Evolutionary conservation across 805 yeast genomes (phyloP), one percentile per base, ranked within the genome.

Genomic region (Kodamaea leandrae): DNA sequence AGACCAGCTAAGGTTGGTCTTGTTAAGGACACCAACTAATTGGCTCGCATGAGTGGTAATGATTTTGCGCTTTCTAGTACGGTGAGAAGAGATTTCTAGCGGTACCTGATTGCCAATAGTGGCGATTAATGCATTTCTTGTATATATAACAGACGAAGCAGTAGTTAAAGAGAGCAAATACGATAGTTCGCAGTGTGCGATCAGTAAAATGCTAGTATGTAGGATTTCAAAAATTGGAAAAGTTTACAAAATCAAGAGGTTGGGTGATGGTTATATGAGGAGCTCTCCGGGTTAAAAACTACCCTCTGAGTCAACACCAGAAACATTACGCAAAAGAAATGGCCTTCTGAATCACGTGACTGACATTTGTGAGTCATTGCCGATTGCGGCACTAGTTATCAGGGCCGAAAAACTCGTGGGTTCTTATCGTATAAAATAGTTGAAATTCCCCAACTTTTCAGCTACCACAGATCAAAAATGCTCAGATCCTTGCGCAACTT

Each of bases 1-100:
- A 80, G 97, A 68, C 95, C 97, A 23, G 96, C 97, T 44, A 89
- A 89, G 74, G 97, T 89, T 51, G 97, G 97, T 53, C 78, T 89
- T 57, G 96, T 89, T 51, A 86, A 84, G 69, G 78, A 64, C 45
- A 55, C 49, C 29, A 30, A 42, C 32, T 42, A 41, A 33, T 13
- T 18, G 17, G 19, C 9, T 21, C 25, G 10, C 25, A 21, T 7
- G 25, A 10, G 25, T 21, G 9, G n/a, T n/a, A n/a, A n/a, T n/a
- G n/a, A n/a, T n/a, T n/a, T n/a, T n/a, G n/a, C n/a, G n/a, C n/a
- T n/a, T n/a, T n/a, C n/a, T n/a, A n/a, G n/a, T n/a, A n/a, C n/a
- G n/a, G n/a, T n/a, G n/a, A n/a, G n/a, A n/a, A n/a, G n/a, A n/a
- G n/a, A n/a, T n/a, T n/a, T n/a, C n/a, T n/a, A n/a, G n/a, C n/a